Conservation (phyloP, 2,329 filamentous ascomycete species). For the Colletotrichum trifolii region DNA sequence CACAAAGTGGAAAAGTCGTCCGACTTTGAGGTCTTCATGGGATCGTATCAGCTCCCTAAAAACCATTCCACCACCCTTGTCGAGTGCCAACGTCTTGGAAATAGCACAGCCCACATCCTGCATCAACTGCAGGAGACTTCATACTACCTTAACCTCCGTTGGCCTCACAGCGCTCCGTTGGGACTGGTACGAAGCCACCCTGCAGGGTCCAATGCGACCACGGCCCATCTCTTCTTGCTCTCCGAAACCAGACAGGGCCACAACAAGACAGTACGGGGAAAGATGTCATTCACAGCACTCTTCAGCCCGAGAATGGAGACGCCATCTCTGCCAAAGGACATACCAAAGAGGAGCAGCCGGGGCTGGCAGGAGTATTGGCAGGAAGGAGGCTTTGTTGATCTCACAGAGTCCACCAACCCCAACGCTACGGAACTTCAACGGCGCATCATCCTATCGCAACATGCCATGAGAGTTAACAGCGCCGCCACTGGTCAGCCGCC, state of each 20-base stretch:
- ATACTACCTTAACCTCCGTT: conserved; percentile 52
- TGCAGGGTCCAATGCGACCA: neutral
- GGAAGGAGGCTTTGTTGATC: conserved; percentile 53
- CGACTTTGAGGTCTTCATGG: conserved; percentile 50
- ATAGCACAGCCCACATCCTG: conserved; percentile 44
- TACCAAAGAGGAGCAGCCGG: conserved; percentile 40
- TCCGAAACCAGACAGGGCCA: neutral
- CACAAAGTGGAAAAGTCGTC: conserved; percentile 53
- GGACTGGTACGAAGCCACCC: conserved; percentile 19
- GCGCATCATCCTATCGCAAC: conserved; percentile 48
- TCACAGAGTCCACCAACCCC: conserved; percentile 48
- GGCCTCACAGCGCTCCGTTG: conserved; percentile 41
- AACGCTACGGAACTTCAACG: conserved; percentile 55
- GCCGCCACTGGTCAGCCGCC: conserved; percentile 43
- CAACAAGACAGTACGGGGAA: neutral
- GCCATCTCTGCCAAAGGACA: conserved; percentile 40
- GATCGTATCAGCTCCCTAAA: conserved; percentile 44
- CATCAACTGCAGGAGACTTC: conserved; percentile 49
- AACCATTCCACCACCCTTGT: conserved; percentile 49
- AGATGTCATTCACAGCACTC: conserved; percentile 47
- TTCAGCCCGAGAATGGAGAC: conserved; percentile 44
- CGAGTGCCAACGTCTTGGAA: conserved; percentile 8
- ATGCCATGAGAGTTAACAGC: conserved; percentile 54
- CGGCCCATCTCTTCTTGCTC: neutral
- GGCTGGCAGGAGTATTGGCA: conserved; percentile 51